phyloP scores from a whole-genome alignment of 352 stramenopile genomes.

The Elongisporangium undulatum region DNA sequence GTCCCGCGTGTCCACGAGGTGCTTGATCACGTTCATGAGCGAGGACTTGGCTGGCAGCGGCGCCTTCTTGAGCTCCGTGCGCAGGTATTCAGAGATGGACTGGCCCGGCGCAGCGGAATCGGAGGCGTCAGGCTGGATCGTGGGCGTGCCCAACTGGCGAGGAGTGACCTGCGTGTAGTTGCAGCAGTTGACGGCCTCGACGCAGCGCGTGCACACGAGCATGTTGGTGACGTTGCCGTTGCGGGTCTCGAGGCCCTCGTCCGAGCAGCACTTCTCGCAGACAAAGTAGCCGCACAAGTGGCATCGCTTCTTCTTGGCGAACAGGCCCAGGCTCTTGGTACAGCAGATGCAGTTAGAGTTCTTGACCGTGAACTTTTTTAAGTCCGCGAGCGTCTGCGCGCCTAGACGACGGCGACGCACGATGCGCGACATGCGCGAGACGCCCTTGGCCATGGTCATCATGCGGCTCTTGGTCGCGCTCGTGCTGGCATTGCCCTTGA shows the following conservation, averaged over 20 bases:
- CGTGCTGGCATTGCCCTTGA: constrained; percentile 8
- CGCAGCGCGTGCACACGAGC: constrained; percentile 18
- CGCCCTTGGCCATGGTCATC: constrained; percentile 31
- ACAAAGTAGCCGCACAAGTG: constrained; percentile 28
- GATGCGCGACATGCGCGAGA: constrained; percentile 31
- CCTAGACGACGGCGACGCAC: constrained; percentile 55
- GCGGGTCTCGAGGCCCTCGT: constrained; percentile 23
- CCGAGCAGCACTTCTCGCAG: constrained; percentile 14
- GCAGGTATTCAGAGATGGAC: background rate
- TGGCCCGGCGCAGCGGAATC: background rate
- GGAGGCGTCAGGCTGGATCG: background rate
- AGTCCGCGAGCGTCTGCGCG: constrained; percentile 46
- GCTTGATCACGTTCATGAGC: constrained; percentile 30
- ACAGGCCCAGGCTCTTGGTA: constrained; percentile 31
- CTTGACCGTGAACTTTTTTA: constrained; percentile 28
- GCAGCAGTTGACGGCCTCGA: constrained; percentile 14
- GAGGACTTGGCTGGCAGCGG: constrained; percentile 11
- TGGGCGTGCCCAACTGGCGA: background rate
- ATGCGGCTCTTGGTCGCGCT: constrained; percentile 22
- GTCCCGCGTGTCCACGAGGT: constrained; percentile 14
- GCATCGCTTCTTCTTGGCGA: constrained; percentile 14
- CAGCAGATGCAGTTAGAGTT: constrained; percentile 61
- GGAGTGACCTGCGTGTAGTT: constrained; percentile 13
- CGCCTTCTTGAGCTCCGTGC: background rate
- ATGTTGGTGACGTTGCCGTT: constrained; percentile 21